phyloP scores from a whole-genome alignment of 352 stramenopile genomes.

The Pythium oligandrum region DNA sequence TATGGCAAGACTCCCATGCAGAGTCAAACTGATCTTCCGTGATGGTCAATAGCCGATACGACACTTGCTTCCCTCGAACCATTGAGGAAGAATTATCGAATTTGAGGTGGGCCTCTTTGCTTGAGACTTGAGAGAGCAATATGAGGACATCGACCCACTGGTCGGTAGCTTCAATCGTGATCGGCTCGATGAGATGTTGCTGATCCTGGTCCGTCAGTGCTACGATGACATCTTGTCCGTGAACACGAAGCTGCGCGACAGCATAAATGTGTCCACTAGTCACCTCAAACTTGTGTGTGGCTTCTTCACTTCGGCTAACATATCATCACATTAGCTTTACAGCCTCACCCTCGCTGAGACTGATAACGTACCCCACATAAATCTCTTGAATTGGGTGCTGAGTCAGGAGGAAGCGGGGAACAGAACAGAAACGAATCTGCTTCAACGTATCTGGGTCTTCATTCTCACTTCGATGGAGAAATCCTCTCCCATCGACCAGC shows the following conservation, averaged over 20 bases:
- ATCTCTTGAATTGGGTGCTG: slow-evolving; percentile 28
- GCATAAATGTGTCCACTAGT: neutral
- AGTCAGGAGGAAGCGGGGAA: slow-evolving; percentile 46
- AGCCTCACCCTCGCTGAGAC: no score
- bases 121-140: slow-evolving; percentile 16
- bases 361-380: slow-evolving; percentile 35
- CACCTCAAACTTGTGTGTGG: no score
- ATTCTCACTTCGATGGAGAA: neutral
- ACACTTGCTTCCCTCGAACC: slow-evolving; percentile 54
- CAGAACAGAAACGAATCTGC: slow-evolving; percentile 39
- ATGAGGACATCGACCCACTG: slow-evolving; percentile 51
- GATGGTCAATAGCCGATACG: slow-evolving; percentile 27
- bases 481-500: neutral
- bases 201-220: slow-evolving; percentile 13
- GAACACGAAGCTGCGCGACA: slow-evolving; percentile 14
- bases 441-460: slow-evolving; percentile 45
- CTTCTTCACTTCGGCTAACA: slow-evolving; percentile 1
- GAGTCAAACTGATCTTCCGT: slow-evolving; percentile 23
- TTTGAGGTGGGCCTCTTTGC: slow-evolving; percentile 20
- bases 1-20: slow-evolving; percentile 55
- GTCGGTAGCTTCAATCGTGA: slow-evolving; percentile 37
- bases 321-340: neutral
- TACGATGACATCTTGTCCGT: slow-evolving; percentile 5
- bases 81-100: slow-evolving; percentile 72
- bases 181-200: slow-evolving; percentile 28